Percentiles rank a stretch among this genome's conserved stretches.
Evolutionary conservation across 1,284 basidiomycete genomes (phyloP).

Genomic region (Chalciporus sp.): DNA sequence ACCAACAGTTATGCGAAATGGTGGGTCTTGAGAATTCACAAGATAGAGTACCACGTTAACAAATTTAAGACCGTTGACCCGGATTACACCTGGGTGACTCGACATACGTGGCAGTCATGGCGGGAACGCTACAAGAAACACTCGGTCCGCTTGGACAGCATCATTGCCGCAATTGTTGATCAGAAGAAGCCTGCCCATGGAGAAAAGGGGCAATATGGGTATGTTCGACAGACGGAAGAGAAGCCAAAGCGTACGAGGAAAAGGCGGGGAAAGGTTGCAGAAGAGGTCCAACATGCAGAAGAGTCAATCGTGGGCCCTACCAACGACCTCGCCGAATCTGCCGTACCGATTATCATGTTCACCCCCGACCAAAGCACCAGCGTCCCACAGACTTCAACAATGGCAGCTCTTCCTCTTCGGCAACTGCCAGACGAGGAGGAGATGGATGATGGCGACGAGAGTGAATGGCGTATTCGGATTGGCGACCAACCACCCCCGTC

Average conservation of each 20-base stretch:
- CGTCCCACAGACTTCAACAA: conserved; percentile 15
- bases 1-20: conserved; percentile 62
- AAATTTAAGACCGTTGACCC: conserved; percentile 51
- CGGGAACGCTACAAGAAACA: conserved; percentile 85
- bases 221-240: conserved; percentile 69
- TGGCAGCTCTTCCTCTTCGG: conserved; percentile 23
- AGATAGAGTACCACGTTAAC: conserved; percentile 8
- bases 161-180: conserved; percentile 65
- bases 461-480: conserved; percentile 64
- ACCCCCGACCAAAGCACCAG: conserved; percentile 23
- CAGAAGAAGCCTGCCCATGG: conserved; percentile 64
- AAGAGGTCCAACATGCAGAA: conserved; percentile 26
- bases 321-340: conserved; percentile 16
- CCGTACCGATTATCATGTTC: conserved; percentile 30
- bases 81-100: conserved; percentile 73
- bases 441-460: conserved; percentile 62
- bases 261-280: conserved; percentile 41
- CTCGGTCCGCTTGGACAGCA: conserved; percentile 58
- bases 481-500: conserved; percentile 60
- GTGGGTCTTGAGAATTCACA: conserved; percentile 24
- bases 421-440: conserved; percentile 51
- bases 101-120: conserved; percentile 89
- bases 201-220: conserved; percentile 77
- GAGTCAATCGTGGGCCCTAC: conserved; percentile 28
- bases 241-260: conserved; percentile 59